Conservation (phyloP, 345 rosid genomes). For the Raphanus raphanistrum region DNA sequence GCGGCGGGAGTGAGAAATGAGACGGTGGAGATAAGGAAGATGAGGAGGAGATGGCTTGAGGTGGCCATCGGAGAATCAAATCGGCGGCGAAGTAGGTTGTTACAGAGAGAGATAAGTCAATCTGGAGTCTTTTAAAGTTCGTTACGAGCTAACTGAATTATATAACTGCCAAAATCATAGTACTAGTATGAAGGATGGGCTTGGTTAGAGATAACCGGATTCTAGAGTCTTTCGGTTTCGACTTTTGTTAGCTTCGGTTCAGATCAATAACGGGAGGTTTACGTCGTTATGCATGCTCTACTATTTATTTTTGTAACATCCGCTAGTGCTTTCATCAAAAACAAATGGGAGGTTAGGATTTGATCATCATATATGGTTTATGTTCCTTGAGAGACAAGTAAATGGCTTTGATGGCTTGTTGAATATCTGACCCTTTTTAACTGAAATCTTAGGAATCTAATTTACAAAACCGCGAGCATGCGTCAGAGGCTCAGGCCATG, state of each 20-base stretch:
- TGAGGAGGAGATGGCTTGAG: constrained; percentile 21
- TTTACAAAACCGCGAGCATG: too few species aligned
- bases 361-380: too few species aligned
- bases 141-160: constrained; percentile 15
- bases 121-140: constrained; percentile 20
- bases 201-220: constrained; percentile 4
- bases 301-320: too few species aligned
- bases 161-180: not conserved
- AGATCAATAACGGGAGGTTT: not conserved
- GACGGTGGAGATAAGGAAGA: constrained; percentile 13
- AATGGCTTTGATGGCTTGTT: too few species aligned
- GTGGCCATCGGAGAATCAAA: constrained; percentile 26
- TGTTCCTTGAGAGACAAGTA: too few species aligned
- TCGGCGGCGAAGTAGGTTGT: constrained; percentile 22
- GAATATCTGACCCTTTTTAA: too few species aligned
- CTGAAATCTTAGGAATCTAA: too few species aligned
- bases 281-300: not conserved
- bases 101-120: constrained; percentile 11
- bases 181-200: not conserved
- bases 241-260: not conserved
- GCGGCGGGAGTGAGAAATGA: constrained; percentile 16
- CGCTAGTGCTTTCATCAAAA: too few species aligned
- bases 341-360: too few species aligned
- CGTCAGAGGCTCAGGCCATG: too few species aligned
- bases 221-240: not conserved